These are phyloP conservation scores for Amphicarpaea edgeworthii DNA, from an alignment of 306 rosid species.

Conservation along the genomic window DNA sequence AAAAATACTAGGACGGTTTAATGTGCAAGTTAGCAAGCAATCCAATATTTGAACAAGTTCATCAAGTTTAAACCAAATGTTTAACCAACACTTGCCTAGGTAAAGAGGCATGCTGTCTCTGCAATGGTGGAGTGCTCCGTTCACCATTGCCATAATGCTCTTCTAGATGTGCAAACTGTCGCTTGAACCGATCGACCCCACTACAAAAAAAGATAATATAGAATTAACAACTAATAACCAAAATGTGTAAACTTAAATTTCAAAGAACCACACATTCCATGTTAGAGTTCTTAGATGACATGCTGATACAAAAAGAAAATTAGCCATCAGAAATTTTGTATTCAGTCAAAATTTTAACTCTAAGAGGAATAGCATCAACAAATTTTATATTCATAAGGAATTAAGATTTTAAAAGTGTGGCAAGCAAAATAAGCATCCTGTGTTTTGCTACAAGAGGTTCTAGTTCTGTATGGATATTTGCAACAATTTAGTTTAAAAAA, in stretches of 20 bases:
- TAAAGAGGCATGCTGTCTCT: constrained; percentile 91
- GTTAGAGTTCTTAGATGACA: constrained; percentile 13
- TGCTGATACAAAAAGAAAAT: constrained; percentile 24
- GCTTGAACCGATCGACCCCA: constrained; percentile 98
- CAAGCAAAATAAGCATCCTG: constrained; percentile 16
- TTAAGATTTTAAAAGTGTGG: background rate
- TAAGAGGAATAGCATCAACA: constrained; percentile 19
- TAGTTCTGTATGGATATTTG: constrained; percentile 12
- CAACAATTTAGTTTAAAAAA: no score
- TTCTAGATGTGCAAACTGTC: constrained; percentile 98
- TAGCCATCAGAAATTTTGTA: constrained; percentile 23
- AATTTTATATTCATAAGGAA: constrained; percentile 11
- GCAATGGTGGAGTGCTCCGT: constrained; percentile 73
- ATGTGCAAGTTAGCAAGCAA: background rate
- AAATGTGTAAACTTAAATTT: constrained; percentile 14
- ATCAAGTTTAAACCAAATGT: constrained; percentile 35
- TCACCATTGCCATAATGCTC: constrained; percentile 86
- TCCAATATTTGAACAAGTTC: constrained; percentile 13
- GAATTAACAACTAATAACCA: constrained; percentile 34
- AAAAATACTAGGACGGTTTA: constrained; percentile 2
- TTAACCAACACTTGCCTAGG: constrained; percentile 71
- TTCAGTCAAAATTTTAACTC: background rate
- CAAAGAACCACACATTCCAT: background rate
- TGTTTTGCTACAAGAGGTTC: background rate
- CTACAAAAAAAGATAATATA: constrained; percentile 54